Conservation (phyloP, 768 basidiomycete genomes). For the Hygrophorus pudorinus region DNA sequence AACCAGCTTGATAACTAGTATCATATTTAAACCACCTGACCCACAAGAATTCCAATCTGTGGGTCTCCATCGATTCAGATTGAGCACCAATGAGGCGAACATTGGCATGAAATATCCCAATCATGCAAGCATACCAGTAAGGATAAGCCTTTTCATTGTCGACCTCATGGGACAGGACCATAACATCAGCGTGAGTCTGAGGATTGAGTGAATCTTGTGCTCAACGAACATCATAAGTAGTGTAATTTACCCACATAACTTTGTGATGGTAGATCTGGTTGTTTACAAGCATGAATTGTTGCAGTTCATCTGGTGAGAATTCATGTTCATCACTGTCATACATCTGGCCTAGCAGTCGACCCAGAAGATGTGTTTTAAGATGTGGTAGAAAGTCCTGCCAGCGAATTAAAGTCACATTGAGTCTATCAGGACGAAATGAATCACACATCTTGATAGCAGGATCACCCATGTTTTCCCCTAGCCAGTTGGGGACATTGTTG, state of each 20-base stretch:
- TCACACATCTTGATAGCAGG: slow-evolving; percentile 2
- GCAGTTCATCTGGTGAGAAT: slow-evolving; percentile 5
- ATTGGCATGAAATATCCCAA: slow-evolving; percentile 21
- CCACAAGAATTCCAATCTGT: slow-evolving; percentile 18
- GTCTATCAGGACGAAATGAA: background rate
- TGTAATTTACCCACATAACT: slow-evolving; percentile 18
- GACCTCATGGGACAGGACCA: slow-evolving; percentile 16
- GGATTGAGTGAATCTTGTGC: slow-evolving; percentile 29
- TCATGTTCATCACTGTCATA: slow-evolving; percentile 9
- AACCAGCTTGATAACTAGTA: slow-evolving; percentile 6
- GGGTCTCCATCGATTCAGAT: background rate
- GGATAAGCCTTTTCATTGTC: slow-evolving; percentile 14
- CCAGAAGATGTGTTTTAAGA: slow-evolving; percentile 15
- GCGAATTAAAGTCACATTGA: background rate
- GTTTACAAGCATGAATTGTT: slow-evolving; percentile 7
- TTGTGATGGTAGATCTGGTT: slow-evolving; percentile 20
- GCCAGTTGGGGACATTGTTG: slow-evolving; percentile 2
- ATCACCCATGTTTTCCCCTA: slow-evolving; percentile 1
- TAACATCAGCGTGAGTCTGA: slow-evolving; percentile 22
- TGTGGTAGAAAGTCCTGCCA: slow-evolving; percentile 15
- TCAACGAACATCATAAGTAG: slow-evolving; percentile 20
- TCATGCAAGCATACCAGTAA: slow-evolving; percentile 22
- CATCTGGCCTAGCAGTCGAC: background rate
- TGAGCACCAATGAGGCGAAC: slow-evolving; percentile 8
- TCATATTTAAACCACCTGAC: slow-evolving; percentile 18